Evolutionary conservation across 148 eudicot genomes (phyloP), one percentile per base, ranked within the genome.

Genomic region (Heliamphora exappendiculata): DNA sequence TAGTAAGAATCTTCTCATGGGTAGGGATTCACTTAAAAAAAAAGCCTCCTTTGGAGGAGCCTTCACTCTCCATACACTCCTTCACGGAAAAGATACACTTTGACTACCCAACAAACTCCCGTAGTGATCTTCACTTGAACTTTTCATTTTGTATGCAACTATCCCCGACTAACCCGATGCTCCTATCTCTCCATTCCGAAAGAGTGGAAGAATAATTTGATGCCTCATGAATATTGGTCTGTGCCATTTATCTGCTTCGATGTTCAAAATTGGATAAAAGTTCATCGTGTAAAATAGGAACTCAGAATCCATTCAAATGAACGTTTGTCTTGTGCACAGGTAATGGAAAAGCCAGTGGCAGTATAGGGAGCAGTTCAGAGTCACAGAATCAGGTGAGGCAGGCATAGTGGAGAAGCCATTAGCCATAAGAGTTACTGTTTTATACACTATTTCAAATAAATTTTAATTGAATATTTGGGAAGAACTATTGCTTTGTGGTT

Each of bases 361-460:
- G 58, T 45, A n/a, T n/a, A n/a, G 53, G 53, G 29, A 57, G 11
- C 24, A 33, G 33, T 24, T 9, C 69, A 55, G 20, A 45, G 42
- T 28, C 67, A 55, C 76, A 80, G 28, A 45, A 82, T 78, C 86
- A 86, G 88, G 88, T 78, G 42, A 50, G 72, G 53, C 37, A 41
- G 2, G 2, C 2, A 8, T 3, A 54, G 64, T 20, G 75, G 36
- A 33, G 49, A 22, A 34, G 62, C 60, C 59, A 26, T 16, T 12
- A 34, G 62, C 60, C 59, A 26, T 16, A 1, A 44, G 54, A 13
- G 54, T 68, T 6, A 17, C 13, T 39, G 42, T 39, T 8, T 3
- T 12, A 19, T 7, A 0, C 16, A n/a, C n/a, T n/a, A 3, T 10
- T 20, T 29, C 29, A n/a, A 66, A 39, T 34, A 17, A 36, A 20